A percentile compares a stretch with the other conserved stretches of the same genome.
These are phyloP conservation scores for Cladochytrium tenue DNA, from an alignment of 371 early-diverging fungal genomes.

Conservation along the genomic window DNA sequence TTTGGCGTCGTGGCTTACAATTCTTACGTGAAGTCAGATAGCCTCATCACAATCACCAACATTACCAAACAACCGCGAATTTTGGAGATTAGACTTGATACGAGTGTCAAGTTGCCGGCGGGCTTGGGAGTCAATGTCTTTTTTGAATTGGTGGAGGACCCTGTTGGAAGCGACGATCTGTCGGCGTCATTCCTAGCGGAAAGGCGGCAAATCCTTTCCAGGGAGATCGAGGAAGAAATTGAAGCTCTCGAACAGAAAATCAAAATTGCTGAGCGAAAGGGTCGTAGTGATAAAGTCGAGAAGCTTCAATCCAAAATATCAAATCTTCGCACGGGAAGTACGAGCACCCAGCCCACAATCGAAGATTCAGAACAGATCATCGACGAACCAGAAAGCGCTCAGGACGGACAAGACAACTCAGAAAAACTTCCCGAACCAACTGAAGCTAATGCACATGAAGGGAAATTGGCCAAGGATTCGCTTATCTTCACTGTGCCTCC, in stretches of 20 bases:
- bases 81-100: conserved; percentile 81
- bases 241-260: conserved; percentile 95
- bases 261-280: conserved; percentile 93
- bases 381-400: too few species aligned
- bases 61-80: conserved; percentile 72
- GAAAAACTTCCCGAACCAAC: too few species aligned
- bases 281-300: conserved; percentile 82
- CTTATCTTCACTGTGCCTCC: background rate
- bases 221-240: conserved; percentile 90
- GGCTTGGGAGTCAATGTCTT: background rate
- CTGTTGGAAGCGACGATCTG: background rate
- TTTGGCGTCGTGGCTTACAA: conserved; percentile 76
- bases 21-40: conserved; percentile 41
- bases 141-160: conserved; percentile 59
- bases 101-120: conserved; percentile 27
- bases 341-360: conserved; percentile 9
- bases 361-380: too few species aligned
- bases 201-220: conserved; percentile 53
- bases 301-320: conserved; percentile 82
- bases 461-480: too few species aligned
- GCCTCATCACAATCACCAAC: conserved; percentile 72
- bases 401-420: too few species aligned
- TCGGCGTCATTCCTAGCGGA: conserved; percentile 21
- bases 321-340: conserved; percentile 37
- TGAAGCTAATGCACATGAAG: too few species aligned